phyloP scores from a whole-genome alignment of 345 rosid genomes.

The Stellera chamaejasme region DNA sequence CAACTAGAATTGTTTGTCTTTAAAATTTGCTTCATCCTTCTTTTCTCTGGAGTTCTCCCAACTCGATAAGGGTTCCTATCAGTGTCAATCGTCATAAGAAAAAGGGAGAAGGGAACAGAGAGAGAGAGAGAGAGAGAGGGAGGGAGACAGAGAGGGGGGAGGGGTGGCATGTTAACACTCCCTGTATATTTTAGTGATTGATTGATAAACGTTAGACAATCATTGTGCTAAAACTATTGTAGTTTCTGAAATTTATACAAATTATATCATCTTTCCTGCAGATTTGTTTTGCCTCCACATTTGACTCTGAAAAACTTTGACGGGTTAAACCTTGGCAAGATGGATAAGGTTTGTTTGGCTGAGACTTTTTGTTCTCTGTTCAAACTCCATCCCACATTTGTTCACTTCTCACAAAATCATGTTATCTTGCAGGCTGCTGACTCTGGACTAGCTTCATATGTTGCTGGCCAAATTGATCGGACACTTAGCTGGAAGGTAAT shows the following conservation, averaged over 20 bases:
- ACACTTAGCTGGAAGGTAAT: constrained; percentile 91
- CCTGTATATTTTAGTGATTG: no score
- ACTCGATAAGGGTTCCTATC: no score
- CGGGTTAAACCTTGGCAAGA: constrained; percentile 74
- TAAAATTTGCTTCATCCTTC: no score
- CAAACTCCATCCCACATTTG: not conserved
- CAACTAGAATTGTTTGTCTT: no score
- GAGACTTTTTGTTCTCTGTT: not conserved
- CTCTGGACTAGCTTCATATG: constrained; percentile 92
- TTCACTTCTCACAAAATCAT: not conserved
- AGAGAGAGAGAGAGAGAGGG: no score
- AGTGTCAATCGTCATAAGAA: no score
- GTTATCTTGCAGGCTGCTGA: constrained; percentile 47
- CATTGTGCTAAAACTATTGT: not conserved
- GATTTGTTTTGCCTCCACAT: constrained; percentile 64
- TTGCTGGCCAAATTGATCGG: constrained; percentile 70
- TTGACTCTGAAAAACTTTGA: constrained; percentile 86
- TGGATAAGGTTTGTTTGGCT: constrained; percentile 43
- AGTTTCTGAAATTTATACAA: constrained; percentile 2
- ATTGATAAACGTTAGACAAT: no score
- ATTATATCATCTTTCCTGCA: constrained; percentile 18
- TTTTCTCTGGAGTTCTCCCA: no score
- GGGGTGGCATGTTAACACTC: no score
- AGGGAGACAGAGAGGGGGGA: no score
- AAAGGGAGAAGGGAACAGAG: no score